These are phyloP conservation scores for Populus tomentosa DNA, from an alignment of 441 rosid species.

Conservation along the genomic window DNA sequence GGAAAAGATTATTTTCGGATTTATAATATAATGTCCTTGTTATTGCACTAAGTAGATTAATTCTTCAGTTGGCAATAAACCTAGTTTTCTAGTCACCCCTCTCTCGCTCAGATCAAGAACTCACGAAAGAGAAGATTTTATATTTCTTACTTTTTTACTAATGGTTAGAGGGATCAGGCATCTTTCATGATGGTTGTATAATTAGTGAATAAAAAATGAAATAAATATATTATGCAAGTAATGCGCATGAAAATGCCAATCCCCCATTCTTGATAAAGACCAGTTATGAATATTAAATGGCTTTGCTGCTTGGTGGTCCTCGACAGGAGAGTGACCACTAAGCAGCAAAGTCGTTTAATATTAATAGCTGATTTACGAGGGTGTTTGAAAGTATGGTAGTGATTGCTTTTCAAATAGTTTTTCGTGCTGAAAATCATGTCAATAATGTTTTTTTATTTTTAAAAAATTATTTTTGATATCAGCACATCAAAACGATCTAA, in stretches of 20 bases:
- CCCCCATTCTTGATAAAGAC: not conserved
- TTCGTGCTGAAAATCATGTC: no score
- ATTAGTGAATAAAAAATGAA: not conserved
- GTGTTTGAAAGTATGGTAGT: no score
- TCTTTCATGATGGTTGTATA: not conserved
- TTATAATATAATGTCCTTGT: not conserved
- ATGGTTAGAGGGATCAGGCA: not conserved
- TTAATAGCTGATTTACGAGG: not conserved
- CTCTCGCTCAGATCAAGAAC: not conserved
- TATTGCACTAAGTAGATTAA: not conserved
- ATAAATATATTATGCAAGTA: no score
- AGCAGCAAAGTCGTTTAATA: not conserved
- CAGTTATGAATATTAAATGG: not conserved
- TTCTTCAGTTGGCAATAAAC: no score
- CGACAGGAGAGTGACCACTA: not conserved
- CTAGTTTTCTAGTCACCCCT: no score
- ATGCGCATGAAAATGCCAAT: no score
- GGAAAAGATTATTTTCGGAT: not conserved
- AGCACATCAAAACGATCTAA: no score
- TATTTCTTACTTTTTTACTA: not conserved
- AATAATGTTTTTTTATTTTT: no score
- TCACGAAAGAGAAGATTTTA: no score
- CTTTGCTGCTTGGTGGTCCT: not conserved
- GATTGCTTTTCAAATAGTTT: no score
- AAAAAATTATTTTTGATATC: no score